A percentile compares a stretch with the other conserved stretches of the same genome.
These are phyloP conservation scores for Brassica carinata DNA, from an alignment of 345 rosid genomes.

Conservation along the genomic window DNA sequence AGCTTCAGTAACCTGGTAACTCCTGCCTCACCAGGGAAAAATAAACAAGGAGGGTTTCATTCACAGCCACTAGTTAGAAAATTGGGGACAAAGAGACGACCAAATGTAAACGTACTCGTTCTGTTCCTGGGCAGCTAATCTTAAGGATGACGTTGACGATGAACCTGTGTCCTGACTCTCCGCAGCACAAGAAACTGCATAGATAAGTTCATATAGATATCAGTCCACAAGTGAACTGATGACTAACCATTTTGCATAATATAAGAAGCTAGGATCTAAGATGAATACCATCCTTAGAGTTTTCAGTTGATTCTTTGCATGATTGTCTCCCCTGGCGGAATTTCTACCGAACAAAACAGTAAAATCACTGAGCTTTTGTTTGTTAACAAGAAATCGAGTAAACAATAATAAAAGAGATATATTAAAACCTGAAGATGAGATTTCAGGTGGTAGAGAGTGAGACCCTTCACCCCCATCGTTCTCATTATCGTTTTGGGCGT, in stretches of 20 bases:
- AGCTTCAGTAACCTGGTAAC: slow-evolving; percentile 91
- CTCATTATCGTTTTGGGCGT: slow-evolving; percentile 92
- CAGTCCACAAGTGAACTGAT: neutral
- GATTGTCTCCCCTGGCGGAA: slow-evolving; percentile 86
- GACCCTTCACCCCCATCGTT: slow-evolving; percentile 93
- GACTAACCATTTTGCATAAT: neutral
- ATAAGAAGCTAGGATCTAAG: neutral
- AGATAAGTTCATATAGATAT: neutral
- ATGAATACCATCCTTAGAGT: slow-evolving; percentile 78
- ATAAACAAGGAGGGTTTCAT: slow-evolving; percentile 4
- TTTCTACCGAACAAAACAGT: slow-evolving; percentile 52
- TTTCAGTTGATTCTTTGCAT: slow-evolving; percentile 75
- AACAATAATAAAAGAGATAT: neutral
- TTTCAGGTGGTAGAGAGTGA: slow-evolving; percentile 89
- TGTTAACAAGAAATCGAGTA: neutral
- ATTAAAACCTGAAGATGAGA: slow-evolving; percentile 84
- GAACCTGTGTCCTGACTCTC: slow-evolving; percentile 88
- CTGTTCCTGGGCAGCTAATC: slow-evolving; percentile 64
- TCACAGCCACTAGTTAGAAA: neutral
- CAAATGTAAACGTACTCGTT: slow-evolving; percentile 61
- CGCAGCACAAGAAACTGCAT: slow-evolving; percentile 66
- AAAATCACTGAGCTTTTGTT: neutral
- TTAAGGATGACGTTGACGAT: slow-evolving; percentile 65
- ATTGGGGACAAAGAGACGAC: neutral
- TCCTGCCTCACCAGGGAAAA: slow-evolving; percentile 50